Evolutionary conservation across 192 early-diverging fungal species (phyloP).

Genomic region (Rhizophlyctis rosea): DNA sequence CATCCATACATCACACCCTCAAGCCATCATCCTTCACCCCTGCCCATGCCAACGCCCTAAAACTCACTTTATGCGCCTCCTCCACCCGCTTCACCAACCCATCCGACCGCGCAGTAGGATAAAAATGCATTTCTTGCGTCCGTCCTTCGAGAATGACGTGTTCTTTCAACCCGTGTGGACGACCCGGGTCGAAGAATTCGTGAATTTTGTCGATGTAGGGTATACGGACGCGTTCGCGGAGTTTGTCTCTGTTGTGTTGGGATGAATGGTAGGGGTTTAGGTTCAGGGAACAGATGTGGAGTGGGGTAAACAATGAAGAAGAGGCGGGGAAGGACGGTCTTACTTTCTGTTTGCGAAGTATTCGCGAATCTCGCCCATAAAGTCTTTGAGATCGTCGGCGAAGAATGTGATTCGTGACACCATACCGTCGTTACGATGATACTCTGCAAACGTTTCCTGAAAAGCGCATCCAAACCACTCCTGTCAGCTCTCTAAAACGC

Average conservation of each 20-base stretch:
- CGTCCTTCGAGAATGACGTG: constrained; percentile 48
- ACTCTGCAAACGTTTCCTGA: constrained; percentile 58
- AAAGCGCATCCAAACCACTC: too few species aligned
- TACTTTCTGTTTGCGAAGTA: constrained; percentile 49
- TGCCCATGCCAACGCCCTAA: too few species aligned
- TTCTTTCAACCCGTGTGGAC: constrained; percentile 52
- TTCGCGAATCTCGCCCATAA: constrained; percentile 50
- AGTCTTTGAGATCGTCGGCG: constrained; percentile 39
- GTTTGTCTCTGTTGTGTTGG: constrained; percentile 47
- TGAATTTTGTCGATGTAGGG: constrained; percentile 39
- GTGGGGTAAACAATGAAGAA: not conserved
- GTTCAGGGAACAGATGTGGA: constrained; percentile 7
- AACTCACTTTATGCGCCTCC: constrained; percentile 37
- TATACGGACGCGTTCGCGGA: constrained; percentile 42
- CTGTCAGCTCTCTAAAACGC: too few species aligned
- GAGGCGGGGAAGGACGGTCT: not conserved
- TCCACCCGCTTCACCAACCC: constrained; percentile 52
- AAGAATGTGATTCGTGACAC: constrained; percentile 52
- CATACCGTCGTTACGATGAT: constrained; percentile 55
- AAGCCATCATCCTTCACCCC: too few species aligned
- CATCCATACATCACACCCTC: too few species aligned
- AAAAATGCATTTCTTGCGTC: constrained; percentile 58
- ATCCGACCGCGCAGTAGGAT: constrained; percentile 47
- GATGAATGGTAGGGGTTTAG: too few species aligned
- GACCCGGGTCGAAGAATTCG: constrained; percentile 54